phyloP scores from a whole-genome alignment of 2,329 filamentous ascomycete species.

The Aspergillus cejpii region DNA sequence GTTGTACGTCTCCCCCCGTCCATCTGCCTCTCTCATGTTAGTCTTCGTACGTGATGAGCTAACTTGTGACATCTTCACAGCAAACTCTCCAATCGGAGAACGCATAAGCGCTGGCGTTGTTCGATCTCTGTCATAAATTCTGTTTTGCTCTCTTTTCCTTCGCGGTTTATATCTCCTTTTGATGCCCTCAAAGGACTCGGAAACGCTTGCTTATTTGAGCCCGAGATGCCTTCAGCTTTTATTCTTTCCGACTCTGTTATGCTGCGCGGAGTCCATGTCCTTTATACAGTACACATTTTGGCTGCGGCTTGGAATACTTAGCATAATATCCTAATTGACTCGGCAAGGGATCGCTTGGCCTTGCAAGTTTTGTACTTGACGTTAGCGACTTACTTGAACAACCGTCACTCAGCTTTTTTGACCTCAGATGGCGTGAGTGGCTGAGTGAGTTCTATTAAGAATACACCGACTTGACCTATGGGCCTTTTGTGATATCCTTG shows the following conservation, averaged over 20 bases:
- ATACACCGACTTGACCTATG: too few relatives aligned
- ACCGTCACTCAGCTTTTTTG: background rate
- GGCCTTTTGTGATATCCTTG: too few relatives aligned
- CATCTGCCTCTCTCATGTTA: background rate
- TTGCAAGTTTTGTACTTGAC: background rate
- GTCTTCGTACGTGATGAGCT: too few relatives aligned
- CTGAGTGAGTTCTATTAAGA: background rate
- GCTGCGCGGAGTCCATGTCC: constrained; percentile 25
- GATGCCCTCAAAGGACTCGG: constrained; percentile 10
- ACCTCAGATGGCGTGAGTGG: background rate
- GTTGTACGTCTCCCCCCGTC: constrained; percentile 55
- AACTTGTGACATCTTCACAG: constrained; percentile 19
- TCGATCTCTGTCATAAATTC: constrained; percentile 28
- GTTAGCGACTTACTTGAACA: too few relatives aligned
- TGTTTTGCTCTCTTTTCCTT: constrained; percentile 16
- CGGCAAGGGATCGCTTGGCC: constrained; percentile 6
- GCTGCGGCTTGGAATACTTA: constrained; percentile 19
- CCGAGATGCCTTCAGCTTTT: constrained; percentile 18
- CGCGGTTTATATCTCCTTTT: constrained; percentile 22
- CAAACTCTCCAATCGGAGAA: constrained; percentile 43
- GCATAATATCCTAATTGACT: constrained; percentile 33
- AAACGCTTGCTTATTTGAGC: constrained; percentile 12
- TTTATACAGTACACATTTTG: constrained; percentile 32
- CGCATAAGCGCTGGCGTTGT: constrained; percentile 31
- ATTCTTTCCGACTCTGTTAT: constrained; percentile 20